phyloP scores from a whole-genome alignment of 2,329 filamentous ascomycete species.

The Pseudocercospora musae region DNA sequence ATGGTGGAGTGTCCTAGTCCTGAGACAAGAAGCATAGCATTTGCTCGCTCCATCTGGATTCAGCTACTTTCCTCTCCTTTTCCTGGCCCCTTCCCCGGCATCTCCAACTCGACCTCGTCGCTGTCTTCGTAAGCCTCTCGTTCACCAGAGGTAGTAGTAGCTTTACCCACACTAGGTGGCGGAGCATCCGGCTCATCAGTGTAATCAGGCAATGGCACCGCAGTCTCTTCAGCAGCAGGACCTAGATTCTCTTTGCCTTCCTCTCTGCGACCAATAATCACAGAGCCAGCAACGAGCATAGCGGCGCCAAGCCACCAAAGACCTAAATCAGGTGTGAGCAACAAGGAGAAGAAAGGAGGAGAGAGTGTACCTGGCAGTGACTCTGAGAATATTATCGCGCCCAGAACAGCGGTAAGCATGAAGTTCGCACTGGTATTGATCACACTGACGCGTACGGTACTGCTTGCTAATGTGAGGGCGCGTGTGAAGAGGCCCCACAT shows the following conservation, averaged over 20 bases:
- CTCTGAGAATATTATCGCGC: constrained; percentile 68
- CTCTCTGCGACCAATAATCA: constrained; percentile 71
- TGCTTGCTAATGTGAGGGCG: constrained; percentile 69
- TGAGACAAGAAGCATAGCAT: not conserved
- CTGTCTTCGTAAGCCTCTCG: constrained; percentile 1
- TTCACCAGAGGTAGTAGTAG: not conserved
- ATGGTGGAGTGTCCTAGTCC: not conserved
- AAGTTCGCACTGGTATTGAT: constrained; percentile 83
- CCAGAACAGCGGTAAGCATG: constrained; percentile 70
- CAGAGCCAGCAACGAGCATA: constrained; percentile 70
- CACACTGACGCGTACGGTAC: constrained; percentile 75
- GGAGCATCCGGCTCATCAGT: constrained; percentile 35
- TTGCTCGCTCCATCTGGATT: not conserved
- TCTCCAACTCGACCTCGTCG: constrained; percentile 2
- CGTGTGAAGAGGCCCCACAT: constrained; percentile 85
- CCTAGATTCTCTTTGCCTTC: constrained; percentile 42
- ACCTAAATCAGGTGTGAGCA: constrained; percentile 28
- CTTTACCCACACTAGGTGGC: constrained; percentile 17
- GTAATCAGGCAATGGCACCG: constrained; percentile 20
- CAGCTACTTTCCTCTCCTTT: not conserved
- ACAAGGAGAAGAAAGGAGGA: not conserved
- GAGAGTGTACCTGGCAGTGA: constrained; percentile 52
- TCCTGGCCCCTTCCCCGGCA: not conserved
- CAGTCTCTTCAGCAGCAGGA: constrained; percentile 22
- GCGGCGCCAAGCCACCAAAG: constrained; percentile 75